These are phyloP conservation scores for Aureobasidium vineae DNA, from an alignment of 2,329 filamentous ascomycete genomes.

Conservation along the genomic window DNA sequence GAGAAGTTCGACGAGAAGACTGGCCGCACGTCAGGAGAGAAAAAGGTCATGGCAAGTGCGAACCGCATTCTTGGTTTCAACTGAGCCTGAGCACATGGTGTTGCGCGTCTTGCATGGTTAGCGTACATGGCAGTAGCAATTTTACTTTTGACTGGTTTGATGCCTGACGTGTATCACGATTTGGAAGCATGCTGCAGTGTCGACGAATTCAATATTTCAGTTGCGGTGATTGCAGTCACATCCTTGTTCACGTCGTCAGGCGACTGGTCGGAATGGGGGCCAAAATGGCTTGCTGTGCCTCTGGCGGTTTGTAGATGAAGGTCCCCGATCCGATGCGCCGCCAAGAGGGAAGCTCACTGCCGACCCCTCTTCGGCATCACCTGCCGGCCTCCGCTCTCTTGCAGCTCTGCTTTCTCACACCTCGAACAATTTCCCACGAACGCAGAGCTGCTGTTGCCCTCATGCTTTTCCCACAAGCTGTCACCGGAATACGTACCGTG, in stretches of 20 bases:
- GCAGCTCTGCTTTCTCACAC: not conserved
- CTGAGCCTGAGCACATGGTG: not conserved
- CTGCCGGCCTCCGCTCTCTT: not conserved
- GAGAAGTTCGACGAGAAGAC: slow-evolving; percentile 14
- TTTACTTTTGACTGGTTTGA: not conserved
- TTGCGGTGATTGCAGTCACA: not conserved
- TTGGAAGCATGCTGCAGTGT: not conserved
- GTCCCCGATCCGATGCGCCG: not conserved
- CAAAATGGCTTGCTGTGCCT: slow-evolving; percentile 13
- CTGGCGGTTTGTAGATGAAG: not conserved
- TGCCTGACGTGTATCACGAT: not conserved
- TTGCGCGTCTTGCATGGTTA: slow-evolving; percentile 6
- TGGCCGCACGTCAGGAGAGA: slow-evolving; percentile 22
- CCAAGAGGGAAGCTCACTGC: not conserved
- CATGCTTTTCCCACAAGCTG: not conserved
- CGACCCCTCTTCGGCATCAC: slow-evolving; percentile 7
- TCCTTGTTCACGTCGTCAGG: not conserved
- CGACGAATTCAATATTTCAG: not conserved
- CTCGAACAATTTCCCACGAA: not conserved
- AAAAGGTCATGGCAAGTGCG: slow-evolving; percentile 21
- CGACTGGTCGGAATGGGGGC: not conserved
- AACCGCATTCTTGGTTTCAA: slow-evolving; percentile 23
- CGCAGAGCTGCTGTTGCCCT: not conserved
- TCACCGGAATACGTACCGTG: not conserved
- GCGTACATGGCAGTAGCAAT: slow-evolving; percentile 1